Conservation (phyloP, 2,329 filamentous ascomycete species). For the Pseudogymnoascus sp. region DNA sequence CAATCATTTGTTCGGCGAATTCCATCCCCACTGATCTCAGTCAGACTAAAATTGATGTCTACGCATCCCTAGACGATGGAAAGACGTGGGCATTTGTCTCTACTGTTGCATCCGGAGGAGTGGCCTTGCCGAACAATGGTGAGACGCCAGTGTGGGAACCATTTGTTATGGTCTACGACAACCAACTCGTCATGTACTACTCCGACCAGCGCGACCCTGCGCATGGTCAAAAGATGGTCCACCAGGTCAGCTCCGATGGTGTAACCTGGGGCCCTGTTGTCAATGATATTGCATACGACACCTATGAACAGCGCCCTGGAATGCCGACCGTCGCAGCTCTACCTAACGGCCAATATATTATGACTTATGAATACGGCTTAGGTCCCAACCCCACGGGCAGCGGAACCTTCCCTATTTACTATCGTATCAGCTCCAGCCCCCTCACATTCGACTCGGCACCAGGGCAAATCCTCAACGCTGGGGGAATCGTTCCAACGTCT, state of each 20-base stretch:
- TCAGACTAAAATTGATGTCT: slow-evolving; percentile 57
- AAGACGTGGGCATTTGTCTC: slow-evolving; percentile 55
- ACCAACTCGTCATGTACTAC: slow-evolving; percentile 56
- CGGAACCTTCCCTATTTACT: slow-evolving; percentile 43
- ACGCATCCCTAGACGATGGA: slow-evolving; percentile 51
- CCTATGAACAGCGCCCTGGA: slow-evolving; percentile 53
- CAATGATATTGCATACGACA: slow-evolving; percentile 51
- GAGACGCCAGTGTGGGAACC: slow-evolving; percentile 63
- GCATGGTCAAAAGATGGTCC: slow-evolving; percentile 60
- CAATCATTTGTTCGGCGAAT: slow-evolving; percentile 45
- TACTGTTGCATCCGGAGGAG: slow-evolving; percentile 50
- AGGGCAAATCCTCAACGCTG: slow-evolving; percentile 35
- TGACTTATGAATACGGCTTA: slow-evolving; percentile 47
- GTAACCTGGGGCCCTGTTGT: slow-evolving; percentile 49
- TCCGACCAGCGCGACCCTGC: slow-evolving; percentile 57
- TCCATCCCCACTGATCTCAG: slow-evolving; percentile 39
- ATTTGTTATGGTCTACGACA: slow-evolving; percentile 49
- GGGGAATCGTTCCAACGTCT: slow-evolving; percentile 33
- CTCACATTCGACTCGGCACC: slow-evolving; percentile 36
- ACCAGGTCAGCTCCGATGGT: slow-evolving; percentile 46
- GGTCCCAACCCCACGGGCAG: slow-evolving; percentile 3
- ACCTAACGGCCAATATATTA: slow-evolving; percentile 44
- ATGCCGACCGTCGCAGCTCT: slow-evolving; percentile 54
- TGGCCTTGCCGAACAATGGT: slow-evolving; percentile 48
- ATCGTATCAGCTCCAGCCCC: slow-evolving; percentile 39